Conservation (phyloP, 2,329 filamentous ascomycete genomes). For the Neonectria magnoliae region DNA sequence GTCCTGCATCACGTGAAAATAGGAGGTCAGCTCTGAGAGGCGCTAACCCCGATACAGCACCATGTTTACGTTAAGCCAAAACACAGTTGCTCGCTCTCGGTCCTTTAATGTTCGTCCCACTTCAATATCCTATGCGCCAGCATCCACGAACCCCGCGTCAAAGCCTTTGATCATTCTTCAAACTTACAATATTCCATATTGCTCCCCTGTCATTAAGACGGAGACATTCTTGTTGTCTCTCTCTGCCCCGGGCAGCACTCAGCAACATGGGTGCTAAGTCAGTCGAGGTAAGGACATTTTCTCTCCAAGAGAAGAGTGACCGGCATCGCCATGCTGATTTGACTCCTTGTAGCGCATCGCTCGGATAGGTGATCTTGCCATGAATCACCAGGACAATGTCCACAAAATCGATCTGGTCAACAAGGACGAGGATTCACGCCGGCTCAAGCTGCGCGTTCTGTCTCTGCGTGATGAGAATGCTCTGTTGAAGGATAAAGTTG, state of each 20-base stretch:
- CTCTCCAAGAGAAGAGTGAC: background rate
- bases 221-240: background rate
- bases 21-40: background rate
- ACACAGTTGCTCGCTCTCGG: slow-evolving; percentile 28
- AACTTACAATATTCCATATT: slow-evolving; percentile 10
- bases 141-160: slow-evolving; percentile 18
- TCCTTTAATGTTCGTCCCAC: slow-evolving; percentile 19
- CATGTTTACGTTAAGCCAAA: slow-evolving; percentile 47
- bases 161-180: slow-evolving; percentile 11
- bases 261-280: slow-evolving; percentile 41
- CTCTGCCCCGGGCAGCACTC: background rate
- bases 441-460: slow-evolving; percentile 73
- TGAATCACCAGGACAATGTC: slow-evolving; percentile 73
- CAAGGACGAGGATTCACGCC: slow-evolving; percentile 79
- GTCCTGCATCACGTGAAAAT: slow-evolving; percentile 25
- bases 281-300: slow-evolving; percentile 40
- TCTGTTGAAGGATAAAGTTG: slow-evolving; percentile 70
- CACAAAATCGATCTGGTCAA: slow-evolving; percentile 74
- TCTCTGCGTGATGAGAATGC: slow-evolving; percentile 81
- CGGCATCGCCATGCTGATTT: slow-evolving; percentile 34
- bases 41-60: slow-evolving; percentile 42
- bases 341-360: slow-evolving; percentile 52
- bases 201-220: background rate
- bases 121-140: slow-evolving; percentile 22
- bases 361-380: slow-evolving; percentile 68